Conservation (phyloP, 208 protist genomes). For the Acanthamoeba healyi region DNA sequence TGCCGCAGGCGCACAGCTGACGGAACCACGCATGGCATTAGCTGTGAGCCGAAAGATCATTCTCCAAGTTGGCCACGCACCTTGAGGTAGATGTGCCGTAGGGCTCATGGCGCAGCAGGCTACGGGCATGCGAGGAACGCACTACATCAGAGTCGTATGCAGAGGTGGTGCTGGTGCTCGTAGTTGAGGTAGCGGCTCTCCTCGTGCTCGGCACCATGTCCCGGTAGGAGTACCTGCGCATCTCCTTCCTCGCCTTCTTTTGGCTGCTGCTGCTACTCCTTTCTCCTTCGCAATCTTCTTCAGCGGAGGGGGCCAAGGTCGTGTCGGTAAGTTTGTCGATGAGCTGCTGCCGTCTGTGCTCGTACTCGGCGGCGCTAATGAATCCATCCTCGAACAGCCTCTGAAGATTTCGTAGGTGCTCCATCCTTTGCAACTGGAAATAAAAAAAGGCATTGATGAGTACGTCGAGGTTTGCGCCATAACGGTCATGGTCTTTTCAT, state of each 20-base stretch:
- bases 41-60: too few species aligned
- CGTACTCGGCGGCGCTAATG: conserved; percentile 18
- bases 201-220: background rate
- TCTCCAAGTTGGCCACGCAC: too few species aligned
- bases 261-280: background rate
- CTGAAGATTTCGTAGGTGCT: conserved; percentile 1
- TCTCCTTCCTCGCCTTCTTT: background rate
- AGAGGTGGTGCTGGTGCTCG: too few species aligned
- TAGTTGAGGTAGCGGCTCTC: background rate
- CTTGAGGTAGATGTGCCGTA: too few species aligned
- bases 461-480: too few species aligned
- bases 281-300: background rate
- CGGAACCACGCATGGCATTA: too few species aligned
- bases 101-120: background rate
- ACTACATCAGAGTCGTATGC: background rate
- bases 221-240: background rate
- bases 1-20: too few species aligned
- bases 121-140: background rate
- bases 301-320: background rate
- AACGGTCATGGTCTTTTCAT: too few species aligned
- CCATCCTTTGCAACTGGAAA: too few species aligned
- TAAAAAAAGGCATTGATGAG: too few species aligned
- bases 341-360: background rate
- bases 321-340: conserved; percentile 62
- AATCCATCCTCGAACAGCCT: conserved; percentile 8